These are phyloP conservation scores for Penicillium robsamsonii DNA, from an alignment of 495 filamentous ascomycete species.

Conservation along the genomic window DNA sequence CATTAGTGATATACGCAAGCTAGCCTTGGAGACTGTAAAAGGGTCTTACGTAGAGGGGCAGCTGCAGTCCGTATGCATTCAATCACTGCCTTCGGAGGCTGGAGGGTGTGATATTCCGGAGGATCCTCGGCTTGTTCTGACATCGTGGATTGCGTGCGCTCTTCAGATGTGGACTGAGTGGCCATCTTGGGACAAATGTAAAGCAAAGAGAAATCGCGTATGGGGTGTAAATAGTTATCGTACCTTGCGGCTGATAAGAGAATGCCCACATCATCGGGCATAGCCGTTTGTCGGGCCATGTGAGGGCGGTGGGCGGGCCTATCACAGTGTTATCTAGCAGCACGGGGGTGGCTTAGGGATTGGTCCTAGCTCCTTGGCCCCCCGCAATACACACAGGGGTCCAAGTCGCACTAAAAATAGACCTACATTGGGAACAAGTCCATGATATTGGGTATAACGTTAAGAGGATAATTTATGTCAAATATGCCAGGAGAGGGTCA, in stretches of 20 bases:
- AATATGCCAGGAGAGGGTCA: background rate
- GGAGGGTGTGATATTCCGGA: background rate
- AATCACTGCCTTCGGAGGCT: background rate
- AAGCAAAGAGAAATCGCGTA: background rate
- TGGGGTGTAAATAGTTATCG: background rate
- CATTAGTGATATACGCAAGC: background rate
- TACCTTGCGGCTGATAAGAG: background rate
- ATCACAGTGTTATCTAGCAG: background rate
- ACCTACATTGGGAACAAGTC: background rate
- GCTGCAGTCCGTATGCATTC: constrained; percentile 2
- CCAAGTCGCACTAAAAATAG: background rate
- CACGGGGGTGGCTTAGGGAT: background rate
- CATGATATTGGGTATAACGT: no score
- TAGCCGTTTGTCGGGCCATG: no score
- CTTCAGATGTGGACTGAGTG: background rate
- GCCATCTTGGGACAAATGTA: background rate
- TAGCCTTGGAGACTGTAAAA: background rate
- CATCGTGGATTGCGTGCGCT: no score
- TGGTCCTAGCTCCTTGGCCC: background rate
- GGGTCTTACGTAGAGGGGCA: background rate
- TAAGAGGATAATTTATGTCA: no score
- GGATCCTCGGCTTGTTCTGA: constrained; percentile 1
- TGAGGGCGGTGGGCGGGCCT: background rate
- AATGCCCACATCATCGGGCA: no score
- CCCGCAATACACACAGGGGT: background rate